Evolutionary conservation across 495 filamentous ascomycete genomes (phyloP), one percentile per base, ranked within the genome.

Genomic region (Aspergillus taichungensis): DNA sequence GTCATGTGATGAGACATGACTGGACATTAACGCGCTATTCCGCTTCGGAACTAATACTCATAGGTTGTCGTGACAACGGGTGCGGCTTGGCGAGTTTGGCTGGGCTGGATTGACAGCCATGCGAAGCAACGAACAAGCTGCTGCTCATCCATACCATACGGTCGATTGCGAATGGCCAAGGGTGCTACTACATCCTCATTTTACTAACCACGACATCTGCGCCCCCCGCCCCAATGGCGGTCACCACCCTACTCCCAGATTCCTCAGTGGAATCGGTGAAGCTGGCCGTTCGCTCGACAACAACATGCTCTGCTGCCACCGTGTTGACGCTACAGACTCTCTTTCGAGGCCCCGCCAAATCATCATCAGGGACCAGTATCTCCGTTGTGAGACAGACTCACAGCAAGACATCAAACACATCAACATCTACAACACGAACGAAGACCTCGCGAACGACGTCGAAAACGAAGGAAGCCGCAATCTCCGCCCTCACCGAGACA

Each of bases 271-370:
- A 71, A 47, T 67, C 66, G 40, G 59, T 78, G 46, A 77, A 73
- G 54, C 62, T 58, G 37, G 71, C 69, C 13, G 57, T 78, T 45
- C 66, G 63, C 37, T 74, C 72, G 27, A 64, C 66, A 31, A 53
- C 69, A 47, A 74, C 72, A 51, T 76, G 71, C 53, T 67, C 73
- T 10, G 53, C 68, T 32, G 50, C 64, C 32, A 77, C 73, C 8
- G 62, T 74, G 38, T 53, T 63, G 42, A 61, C 68, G 47, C 66
- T 74, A 47, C 66, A 69, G 61, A 60, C 59, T 27, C 67, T 75
- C 30, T 69, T 74, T 48, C 61, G 65, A 42, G 53, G 55, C 28
- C 27, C 53, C 35, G 54, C 52, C 37, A 63, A 59, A 47, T 40
- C 44, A 8, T 24, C 47, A 6, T 11, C 54, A 40, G 63, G 61